A percentile compares a stretch with the other conserved stretches of the same genome.
These are phyloP conservation scores for Bacidia gigantensis DNA, from an alignment of 495 filamentous ascomycete species.

Conservation along the genomic window DNA sequence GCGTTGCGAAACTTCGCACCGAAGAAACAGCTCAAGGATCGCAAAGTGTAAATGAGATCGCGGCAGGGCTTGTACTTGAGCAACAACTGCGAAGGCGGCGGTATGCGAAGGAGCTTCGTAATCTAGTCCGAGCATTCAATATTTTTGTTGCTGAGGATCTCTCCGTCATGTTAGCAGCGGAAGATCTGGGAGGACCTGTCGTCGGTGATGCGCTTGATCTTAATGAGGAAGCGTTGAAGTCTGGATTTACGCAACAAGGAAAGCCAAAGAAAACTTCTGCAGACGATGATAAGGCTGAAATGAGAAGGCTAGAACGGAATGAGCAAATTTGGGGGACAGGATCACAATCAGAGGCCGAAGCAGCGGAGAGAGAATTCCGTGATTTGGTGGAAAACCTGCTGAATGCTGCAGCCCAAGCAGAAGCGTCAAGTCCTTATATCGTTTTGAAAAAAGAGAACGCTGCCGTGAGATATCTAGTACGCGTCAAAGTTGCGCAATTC, in stretches of 20 bases:
- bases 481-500: constrained; percentile 74
- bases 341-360: constrained; percentile 43
- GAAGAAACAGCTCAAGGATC: constrained; percentile 38
- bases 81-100: constrained; percentile 42
- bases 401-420: constrained; percentile 41
- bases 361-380: constrained; percentile 52
- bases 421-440: constrained; percentile 44
- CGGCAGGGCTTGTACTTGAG: constrained; percentile 41
- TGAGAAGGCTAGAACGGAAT: constrained; percentile 49
- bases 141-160: constrained; percentile 62
- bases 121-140: constrained; percentile 47
- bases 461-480: constrained; percentile 66
- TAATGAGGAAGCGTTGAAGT: constrained; percentile 43
- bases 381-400: constrained; percentile 49
- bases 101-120: constrained; percentile 40
- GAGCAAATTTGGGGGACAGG: constrained; percentile 55
- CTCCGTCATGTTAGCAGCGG: constrained; percentile 69
- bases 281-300: constrained; percentile 29
- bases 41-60: constrained; percentile 45
- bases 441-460: constrained; percentile 62
- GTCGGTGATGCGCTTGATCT: constrained; percentile 62
- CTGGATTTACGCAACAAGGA: constrained; percentile 59
- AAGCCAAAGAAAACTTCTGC: constrained; percentile 49
- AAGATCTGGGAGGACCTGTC: constrained; percentile 73
- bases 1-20: constrained; percentile 42